Conservation (phyloP, 768 basidiomycete species). For the Xerocomellus intermedius region DNA sequence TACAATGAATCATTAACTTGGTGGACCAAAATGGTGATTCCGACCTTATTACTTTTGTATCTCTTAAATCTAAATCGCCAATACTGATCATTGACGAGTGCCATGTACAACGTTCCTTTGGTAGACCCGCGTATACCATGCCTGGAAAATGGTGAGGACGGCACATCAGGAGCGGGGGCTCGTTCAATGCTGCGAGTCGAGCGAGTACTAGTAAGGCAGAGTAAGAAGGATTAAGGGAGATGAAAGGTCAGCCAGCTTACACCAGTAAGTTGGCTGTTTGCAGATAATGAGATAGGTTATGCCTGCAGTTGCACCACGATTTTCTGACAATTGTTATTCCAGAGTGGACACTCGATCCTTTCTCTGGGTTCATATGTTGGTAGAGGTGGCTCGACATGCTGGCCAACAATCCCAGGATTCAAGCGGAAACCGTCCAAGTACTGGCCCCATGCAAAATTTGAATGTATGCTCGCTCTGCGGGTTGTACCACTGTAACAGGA, state of each 20-base stretch:
- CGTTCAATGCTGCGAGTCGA: no score
- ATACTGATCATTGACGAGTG: not conserved
- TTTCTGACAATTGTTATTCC: not conserved
- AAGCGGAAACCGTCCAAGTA: not conserved
- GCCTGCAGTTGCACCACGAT: not conserved
- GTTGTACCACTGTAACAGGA: not conserved
- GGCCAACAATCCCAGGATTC: not conserved
- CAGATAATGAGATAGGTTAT: not conserved
- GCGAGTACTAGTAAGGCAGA: not conserved
- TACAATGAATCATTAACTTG: constrained; percentile 1
- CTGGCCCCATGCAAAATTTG: not conserved
- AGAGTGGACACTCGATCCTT: not conserved
- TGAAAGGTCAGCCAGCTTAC: not conserved
- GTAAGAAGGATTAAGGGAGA: not conserved
- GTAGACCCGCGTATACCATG: not conserved
- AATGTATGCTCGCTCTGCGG: not conserved
- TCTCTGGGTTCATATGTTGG: not conserved
- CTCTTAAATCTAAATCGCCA: no score
- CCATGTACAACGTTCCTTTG: not conserved
- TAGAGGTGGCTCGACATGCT: not conserved
- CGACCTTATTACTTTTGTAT: not conserved
- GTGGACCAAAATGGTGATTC: not conserved
- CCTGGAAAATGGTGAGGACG: not conserved
- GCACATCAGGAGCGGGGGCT: not conserved
- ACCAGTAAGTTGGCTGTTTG: not conserved